Base-by-base conservation (phyloP, 805 yeast species). In the Monosporozyma unispora region DNA sequence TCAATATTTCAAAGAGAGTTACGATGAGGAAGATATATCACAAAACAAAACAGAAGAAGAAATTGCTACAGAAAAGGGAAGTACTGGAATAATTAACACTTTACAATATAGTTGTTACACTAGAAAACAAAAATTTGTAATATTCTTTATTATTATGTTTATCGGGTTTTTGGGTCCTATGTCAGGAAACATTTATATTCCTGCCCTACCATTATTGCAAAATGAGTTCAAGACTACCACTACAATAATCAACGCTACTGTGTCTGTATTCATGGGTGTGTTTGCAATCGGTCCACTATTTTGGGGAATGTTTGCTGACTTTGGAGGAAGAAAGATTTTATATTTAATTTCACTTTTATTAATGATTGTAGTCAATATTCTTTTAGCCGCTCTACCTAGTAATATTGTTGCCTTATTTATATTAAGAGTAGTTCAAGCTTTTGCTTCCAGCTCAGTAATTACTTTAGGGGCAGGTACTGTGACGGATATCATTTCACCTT, bases 401-500 rank as follows among this genome's bases (percentile, higher is more conserved):
- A 85, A 84, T 33, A 80, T 82, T 28, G 83, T 83, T 0, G 84
- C 91, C 0, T 72, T 87, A 1, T 77, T 83, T 33, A 75, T 88
- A 3, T 70, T 87, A 2, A 70, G 80, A 51, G 64, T 84, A 3
- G 82, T 90, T 2, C 88, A 84, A 57, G 91, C 89, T 1, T 72
- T 89, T 59, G 95, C 95, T 35, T 95, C 93, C 0, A 79, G 87
- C 52, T 83, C 91, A 2, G 96, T 89, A 0, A 95, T 89, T 62
- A 80, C 95, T 18, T 83, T 87, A 27, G 96, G 96, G 1, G 95
- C 96, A 0, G 96, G 96, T 2, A 86, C 96, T 0, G 81, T 89
- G 18, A 79, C 87, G 27, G 97, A 89, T 63, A 64, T 89, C 29
- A 82, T 75, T 52, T 72, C 78, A 8, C 81, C 83, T 18, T 73